These are phyloP conservation scores for Penicillium paneum DNA, from an alignment of 2,329 filamentous ascomycete species.

Conservation along the genomic window DNA sequence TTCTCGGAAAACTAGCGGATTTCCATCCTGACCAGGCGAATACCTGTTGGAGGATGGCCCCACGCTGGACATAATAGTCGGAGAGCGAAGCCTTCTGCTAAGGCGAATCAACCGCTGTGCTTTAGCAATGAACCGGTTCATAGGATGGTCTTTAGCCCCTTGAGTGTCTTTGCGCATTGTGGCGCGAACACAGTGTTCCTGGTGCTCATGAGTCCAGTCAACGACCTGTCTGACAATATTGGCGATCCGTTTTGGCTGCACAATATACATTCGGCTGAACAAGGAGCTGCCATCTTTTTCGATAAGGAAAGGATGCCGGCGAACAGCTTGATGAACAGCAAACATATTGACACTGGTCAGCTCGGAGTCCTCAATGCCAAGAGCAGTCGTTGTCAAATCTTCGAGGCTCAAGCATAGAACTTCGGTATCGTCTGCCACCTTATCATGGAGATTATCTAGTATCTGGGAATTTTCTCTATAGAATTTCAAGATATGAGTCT, in stretches of 20 bases:
- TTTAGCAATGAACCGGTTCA: slow-evolving; percentile 45
- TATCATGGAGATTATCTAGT: slow-evolving; percentile 40
- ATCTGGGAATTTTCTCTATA: slow-evolving; percentile 33
- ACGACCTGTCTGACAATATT: slow-evolving; percentile 50
- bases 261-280: slow-evolving; percentile 42
- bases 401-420: slow-evolving; percentile 35
- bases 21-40: slow-evolving; percentile 26
- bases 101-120: slow-evolving; percentile 41
- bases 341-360: slow-evolving; percentile 34
- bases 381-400: slow-evolving; percentile 36
- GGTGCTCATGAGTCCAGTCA: slow-evolving; percentile 55
- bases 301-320: slow-evolving; percentile 35
- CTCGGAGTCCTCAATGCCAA: slow-evolving; percentile 30
- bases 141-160: slow-evolving; percentile 34
- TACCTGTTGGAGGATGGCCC: slow-evolving; percentile 40
- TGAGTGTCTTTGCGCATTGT: slow-evolving; percentile 26
- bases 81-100: slow-evolving; percentile 43
- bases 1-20: slow-evolving; percentile 30
- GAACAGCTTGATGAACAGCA: slow-evolving; percentile 35
- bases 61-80: slow-evolving; percentile 42
- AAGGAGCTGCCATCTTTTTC: slow-evolving; percentile 33
- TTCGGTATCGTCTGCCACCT: slow-evolving; percentile 38
- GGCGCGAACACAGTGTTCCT: slow-evolving; percentile 33
- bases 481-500: slow-evolving; percentile 32
- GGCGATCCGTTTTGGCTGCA: slow-evolving; percentile 53